A percentile compares a stretch with the other conserved stretches of the same genome.
Conservation (phyloP, 495 filamentous ascomycete species). For the Hyaloscypha finlandica region DNA sequence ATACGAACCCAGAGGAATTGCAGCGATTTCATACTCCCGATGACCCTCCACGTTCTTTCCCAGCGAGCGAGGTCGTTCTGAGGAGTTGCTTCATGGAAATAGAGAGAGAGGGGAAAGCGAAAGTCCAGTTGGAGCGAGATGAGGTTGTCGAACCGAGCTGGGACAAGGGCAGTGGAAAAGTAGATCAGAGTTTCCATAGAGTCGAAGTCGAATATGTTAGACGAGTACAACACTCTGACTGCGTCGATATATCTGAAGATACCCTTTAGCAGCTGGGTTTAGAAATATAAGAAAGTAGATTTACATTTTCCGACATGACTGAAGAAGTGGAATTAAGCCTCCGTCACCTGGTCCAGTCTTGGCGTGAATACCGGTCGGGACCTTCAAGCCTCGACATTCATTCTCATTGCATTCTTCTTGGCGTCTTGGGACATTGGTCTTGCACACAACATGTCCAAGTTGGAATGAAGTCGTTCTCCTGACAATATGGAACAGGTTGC, state of each 20-base stretch:
- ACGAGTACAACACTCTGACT: constrained; percentile 15
- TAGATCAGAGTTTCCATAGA: constrained; percentile 17
- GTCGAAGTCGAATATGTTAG: constrained; percentile 25
- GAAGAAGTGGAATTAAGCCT: constrained; percentile 14
- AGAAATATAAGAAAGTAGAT: not conserved
- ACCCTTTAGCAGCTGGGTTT: not conserved
- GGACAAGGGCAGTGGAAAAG: constrained; percentile 15
- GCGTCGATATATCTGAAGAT: constrained; percentile 16
- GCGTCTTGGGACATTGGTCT: not conserved
- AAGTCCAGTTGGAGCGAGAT: constrained; percentile 17
- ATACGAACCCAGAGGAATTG: constrained; percentile 13
- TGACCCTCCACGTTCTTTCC: constrained; percentile 21
- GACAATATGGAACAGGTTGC: constrained; percentile 16
- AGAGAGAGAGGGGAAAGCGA: constrained; percentile 4
- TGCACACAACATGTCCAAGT: constrained; percentile 17
- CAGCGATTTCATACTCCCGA: constrained; percentile 17
- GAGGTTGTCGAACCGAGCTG: constrained; percentile 23
- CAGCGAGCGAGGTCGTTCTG: constrained; percentile 14
- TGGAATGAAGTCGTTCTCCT: not conserved
- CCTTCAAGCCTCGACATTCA: constrained; percentile 19
- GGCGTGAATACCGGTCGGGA: constrained; percentile 9
- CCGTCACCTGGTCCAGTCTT: not conserved
- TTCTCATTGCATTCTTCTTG: constrained; percentile 10
- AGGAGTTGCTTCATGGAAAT: constrained; percentile 15
- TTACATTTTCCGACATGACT: constrained; percentile 26